A percentile compares a stretch with the other conserved stretches of the same genome.
These are phyloP conservation scores for Ceratobasidium sp. DNA, from an alignment of 1,284 basidiomycete species.

Conservation along the genomic window DNA sequence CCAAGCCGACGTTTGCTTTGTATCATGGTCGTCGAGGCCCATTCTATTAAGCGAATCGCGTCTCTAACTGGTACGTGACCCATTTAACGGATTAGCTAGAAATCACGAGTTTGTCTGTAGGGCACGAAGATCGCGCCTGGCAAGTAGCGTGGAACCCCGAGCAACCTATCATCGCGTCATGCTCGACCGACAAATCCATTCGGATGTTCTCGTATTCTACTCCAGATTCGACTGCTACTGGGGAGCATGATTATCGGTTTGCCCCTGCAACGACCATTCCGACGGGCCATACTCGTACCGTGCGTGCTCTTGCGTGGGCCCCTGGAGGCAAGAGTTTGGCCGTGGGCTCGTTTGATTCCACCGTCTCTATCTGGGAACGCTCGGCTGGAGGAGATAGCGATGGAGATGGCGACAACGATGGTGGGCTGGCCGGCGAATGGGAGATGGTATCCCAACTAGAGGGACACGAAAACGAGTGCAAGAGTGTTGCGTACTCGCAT, in stretches of 20 bases:
- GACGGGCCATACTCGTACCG: conserved; percentile 91
- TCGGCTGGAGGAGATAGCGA: conserved; percentile 61
- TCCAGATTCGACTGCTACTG: conserved; percentile 48
- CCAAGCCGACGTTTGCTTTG: background rate
- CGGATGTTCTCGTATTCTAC: conserved; percentile 82
- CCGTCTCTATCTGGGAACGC: conserved; percentile 90
- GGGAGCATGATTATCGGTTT: conserved; percentile 61
- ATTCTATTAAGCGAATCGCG: conserved; percentile 23
- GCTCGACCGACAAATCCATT: conserved; percentile 94
- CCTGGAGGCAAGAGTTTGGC: conserved; percentile 92
- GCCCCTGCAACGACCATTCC: conserved; percentile 72
- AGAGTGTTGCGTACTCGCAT: conserved; percentile 88
- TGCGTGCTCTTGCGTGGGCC: conserved; percentile 91
- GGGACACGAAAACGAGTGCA: conserved; percentile 98
- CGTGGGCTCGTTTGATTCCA: conserved; percentile 95
- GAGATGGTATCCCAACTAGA: conserved; percentile 91
- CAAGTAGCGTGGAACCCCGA: conserved; percentile 91
- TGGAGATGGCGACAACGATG: conserved; percentile 63
- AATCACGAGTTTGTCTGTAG: conserved; percentile 56
- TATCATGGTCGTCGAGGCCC: background rate
- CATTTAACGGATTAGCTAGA: background rate
- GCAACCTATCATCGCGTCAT: conserved; percentile 87
- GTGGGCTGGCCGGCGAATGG: conserved; percentile 70
- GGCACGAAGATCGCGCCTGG: conserved; percentile 92
- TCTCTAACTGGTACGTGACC: conserved; percentile 42